Percentiles rank a stretch among this genome's conserved stretches.
These are phyloP conservation scores for Quercus wislizeni DNA, from an alignment of 306 rosid species.

Conservation along the genomic window DNA sequence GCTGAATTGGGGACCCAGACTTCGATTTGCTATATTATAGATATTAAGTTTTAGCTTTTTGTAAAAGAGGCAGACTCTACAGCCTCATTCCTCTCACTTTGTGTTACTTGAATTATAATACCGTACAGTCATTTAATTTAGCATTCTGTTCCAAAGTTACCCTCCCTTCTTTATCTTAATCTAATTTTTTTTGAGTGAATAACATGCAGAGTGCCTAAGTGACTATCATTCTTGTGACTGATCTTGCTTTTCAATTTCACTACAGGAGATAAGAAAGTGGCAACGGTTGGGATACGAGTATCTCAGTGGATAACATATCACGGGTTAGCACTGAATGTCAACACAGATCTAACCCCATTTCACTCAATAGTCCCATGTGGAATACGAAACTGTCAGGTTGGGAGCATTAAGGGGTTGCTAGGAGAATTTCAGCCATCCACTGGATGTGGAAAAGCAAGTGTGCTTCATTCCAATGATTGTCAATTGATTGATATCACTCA, in stretches of 20 bases:
- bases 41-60: background rate
- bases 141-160: background rate
- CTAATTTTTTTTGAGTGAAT: background rate
- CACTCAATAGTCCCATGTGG: constrained; percentile 72
- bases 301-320: constrained; percentile 66
- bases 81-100: background rate
- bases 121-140: too few relatives aligned
- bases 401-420: constrained; percentile 57
- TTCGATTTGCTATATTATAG: background rate
- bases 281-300: constrained; percentile 69
- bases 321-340: constrained; percentile 72
- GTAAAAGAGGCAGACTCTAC: background rate
- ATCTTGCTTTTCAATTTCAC: background rate
- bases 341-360: constrained; percentile 60
- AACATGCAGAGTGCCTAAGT: background rate
- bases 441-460: constrained; percentile 9
- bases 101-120: too few relatives aligned
- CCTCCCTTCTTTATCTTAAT: background rate
- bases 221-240: constrained; percentile 13
- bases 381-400: constrained; percentile 53
- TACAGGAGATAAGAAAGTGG: constrained; percentile 76
- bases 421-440: constrained; percentile 22
- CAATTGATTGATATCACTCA: constrained; percentile 45
- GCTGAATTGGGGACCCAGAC: background rate
- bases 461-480: constrained; percentile 23